phyloP scores from a whole-genome alignment of 805 yeast genomes.

The Cyberlindnera mississippiensis region DNA sequence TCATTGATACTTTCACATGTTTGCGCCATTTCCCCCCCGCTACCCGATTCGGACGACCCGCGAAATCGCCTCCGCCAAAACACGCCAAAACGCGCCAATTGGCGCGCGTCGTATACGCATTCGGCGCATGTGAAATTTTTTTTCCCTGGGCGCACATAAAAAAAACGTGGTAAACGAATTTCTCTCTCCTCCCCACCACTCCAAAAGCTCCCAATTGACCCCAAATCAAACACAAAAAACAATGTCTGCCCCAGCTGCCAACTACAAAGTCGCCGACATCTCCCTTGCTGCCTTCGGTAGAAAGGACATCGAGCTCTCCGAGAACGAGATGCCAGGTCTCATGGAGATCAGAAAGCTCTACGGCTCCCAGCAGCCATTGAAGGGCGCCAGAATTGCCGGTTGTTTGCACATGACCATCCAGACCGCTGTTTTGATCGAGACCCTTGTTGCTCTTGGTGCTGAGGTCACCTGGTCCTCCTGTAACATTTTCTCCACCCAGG shows the following conservation, averaged over 20 bases:
- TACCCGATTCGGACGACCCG: too few species aligned
- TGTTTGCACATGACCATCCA: constrained; percentile 99
- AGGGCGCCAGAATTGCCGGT: constrained; percentile 98
- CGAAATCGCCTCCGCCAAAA: too few species aligned
- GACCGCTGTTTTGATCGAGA: constrained; percentile 98
- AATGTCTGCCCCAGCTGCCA: constrained; percentile 61
- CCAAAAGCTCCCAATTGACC: not conserved
- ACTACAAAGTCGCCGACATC: constrained; percentile 96
- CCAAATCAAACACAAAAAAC: not conserved
- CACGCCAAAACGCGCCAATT: too few species aligned
- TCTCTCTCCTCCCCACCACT: not conserved
- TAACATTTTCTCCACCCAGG: constrained; percentile 99
- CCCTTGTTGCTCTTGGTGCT: constrained; percentile 95
- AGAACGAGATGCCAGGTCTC: constrained; percentile 99
- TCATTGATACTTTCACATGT: too few species aligned
- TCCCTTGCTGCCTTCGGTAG: constrained; percentile 99
- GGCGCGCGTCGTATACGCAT: too few species aligned
- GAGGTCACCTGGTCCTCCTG: constrained; percentile 99
- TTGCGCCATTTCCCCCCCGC: too few species aligned
- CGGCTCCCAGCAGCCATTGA: constrained; percentile 89
- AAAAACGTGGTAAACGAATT: constrained; percentile 3
- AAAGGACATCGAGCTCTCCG: constrained; percentile 98
- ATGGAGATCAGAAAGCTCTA: constrained; percentile 95
- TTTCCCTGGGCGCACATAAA: too few species aligned
- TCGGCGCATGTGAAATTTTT: too few species aligned